phyloP scores from a whole-genome alignment of 2,329 filamentous ascomycete genomes.

The Dactylellina parvicollis region DNA sequence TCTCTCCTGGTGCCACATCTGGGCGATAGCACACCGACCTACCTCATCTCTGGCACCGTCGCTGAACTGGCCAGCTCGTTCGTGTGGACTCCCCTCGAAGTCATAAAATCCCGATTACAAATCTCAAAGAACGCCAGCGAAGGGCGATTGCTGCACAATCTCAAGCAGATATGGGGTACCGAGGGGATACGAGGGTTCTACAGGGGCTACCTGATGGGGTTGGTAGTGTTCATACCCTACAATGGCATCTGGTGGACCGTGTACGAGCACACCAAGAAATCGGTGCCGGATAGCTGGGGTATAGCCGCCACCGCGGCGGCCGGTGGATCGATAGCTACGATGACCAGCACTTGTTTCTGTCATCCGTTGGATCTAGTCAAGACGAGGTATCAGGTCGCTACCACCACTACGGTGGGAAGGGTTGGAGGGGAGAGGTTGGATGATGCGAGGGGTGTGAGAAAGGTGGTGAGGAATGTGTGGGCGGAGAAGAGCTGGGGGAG shows the following conservation, averaged over 20 bases:
- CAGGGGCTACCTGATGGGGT: constrained; percentile 39
- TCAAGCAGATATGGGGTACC: constrained; percentile 34
- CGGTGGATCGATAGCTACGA: constrained; percentile 29
- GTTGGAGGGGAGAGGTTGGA: constrained; percentile 43
- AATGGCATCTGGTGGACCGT: constrained; percentile 52
- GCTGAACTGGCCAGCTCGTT: constrained; percentile 43
- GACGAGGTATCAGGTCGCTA: constrained; percentile 46
- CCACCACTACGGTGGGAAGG: constrained; percentile 31
- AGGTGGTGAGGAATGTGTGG: constrained; percentile 37
- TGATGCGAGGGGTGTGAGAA: constrained; percentile 33
- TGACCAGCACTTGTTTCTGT: constrained; percentile 34
- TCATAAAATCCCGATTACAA: constrained; percentile 50
- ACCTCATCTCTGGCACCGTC: constrained; percentile 35
- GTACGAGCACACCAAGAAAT: constrained; percentile 51
- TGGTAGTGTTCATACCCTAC: constrained; percentile 50
- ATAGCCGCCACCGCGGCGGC: constrained; percentile 22
- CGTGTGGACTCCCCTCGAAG: constrained; percentile 50
- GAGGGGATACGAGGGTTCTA: constrained; percentile 51
- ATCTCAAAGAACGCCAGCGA: constrained; percentile 35
- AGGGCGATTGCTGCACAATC: constrained; percentile 25
- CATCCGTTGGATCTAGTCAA: constrained; percentile 51
- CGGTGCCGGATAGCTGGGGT: constrained; percentile 19
- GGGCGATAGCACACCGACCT: constrained; percentile 46
- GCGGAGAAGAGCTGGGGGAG: constrained; percentile 29
- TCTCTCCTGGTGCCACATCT: constrained; percentile 37